These are phyloP conservation scores for Amaranthus hypochondriacus DNA, from an alignment of 148 eudicot genomes.

Conservation along the genomic window DNA sequence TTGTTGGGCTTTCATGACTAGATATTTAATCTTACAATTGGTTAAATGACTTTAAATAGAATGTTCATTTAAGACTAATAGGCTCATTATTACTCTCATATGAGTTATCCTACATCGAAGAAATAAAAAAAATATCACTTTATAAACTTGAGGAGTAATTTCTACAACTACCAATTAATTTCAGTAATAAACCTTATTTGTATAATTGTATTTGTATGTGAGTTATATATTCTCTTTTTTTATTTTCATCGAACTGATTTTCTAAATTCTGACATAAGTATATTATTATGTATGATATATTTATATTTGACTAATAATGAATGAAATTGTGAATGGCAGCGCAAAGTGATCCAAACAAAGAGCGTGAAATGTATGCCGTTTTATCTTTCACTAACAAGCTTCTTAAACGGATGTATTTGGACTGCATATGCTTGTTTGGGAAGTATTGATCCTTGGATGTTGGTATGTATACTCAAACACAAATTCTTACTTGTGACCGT, in stretches of 20 bases:
- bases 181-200: too few species aligned
- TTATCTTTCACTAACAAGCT: slow-evolving; percentile 47
- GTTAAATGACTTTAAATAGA: too few species aligned
- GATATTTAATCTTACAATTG: not conserved
- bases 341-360: slow-evolving; percentile 53
- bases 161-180: too few species aligned
- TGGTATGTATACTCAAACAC: slow-evolving; percentile 30
- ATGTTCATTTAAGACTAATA: too few species aligned
- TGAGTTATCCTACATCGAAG: too few species aligned
- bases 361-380: slow-evolving; percentile 86
- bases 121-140: too few species aligned
- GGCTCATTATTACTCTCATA: too few species aligned
- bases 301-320: not conserved
- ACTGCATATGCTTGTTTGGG: slow-evolving; percentile 38
- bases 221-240: too few species aligned
- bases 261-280: not conserved
- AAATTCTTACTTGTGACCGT: too few species aligned
- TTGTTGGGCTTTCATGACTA: too few species aligned
- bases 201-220: too few species aligned
- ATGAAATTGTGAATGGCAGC: slow-evolving; percentile 21
- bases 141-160: too few species aligned
- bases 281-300: not conserved
- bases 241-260: not conserved
- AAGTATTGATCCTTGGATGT: slow-evolving; percentile 49
- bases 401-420: slow-evolving; percentile 57